Percentiles rank a stretch among this genome's conserved stretches.
Evolutionary conservation across 2,329 filamentous ascomycete genomes (phyloP).

Genomic region (Ceratocystis ficicola): DNA sequence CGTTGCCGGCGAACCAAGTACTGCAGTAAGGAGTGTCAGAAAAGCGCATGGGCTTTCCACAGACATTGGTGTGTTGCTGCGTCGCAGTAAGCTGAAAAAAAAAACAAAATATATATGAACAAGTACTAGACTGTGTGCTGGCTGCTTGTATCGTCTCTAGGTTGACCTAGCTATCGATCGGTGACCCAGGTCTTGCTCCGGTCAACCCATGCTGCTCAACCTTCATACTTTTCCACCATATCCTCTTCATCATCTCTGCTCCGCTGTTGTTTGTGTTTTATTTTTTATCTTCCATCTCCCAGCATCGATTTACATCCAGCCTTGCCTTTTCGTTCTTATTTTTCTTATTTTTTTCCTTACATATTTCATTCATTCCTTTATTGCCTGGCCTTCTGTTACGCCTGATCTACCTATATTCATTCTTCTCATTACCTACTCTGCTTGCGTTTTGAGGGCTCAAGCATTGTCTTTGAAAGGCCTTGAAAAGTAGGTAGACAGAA

Average conservation of each 20-base stretch:
- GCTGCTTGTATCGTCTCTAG: background rate
- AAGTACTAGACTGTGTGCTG: background rate
- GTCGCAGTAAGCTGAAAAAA: conserved; percentile 34
- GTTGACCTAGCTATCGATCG: background rate
- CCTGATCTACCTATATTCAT: conserved; percentile 6
- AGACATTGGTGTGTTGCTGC: conserved; percentile 92
- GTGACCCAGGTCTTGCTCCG: background rate
- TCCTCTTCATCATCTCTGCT: background rate
- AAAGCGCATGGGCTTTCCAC: conserved; percentile 96
- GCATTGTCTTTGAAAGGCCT: background rate
- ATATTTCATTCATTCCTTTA: conserved; percentile 18
- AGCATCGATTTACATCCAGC: background rate
- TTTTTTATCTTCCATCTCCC: background rate
- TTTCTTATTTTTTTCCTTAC: conserved; percentile 18
- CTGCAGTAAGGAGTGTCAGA: conserved; percentile 99
- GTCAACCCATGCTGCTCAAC: background rate
- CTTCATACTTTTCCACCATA: background rate
- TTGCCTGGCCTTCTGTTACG: conserved; percentile 13
- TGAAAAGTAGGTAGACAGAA: background rate
- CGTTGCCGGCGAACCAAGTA: conserved; percentile 95
- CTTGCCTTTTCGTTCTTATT: conserved; percentile 13
- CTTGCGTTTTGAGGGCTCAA: background rate
- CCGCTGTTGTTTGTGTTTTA: background rate
- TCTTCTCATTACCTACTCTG: background rate
- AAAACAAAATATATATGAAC: background rate